A percentile compares a stretch with the other conserved stretches of the same genome.
phyloP scores from a whole-genome alignment of 2,329 filamentous ascomycete genomes.

The Exophiala sp. region DNA sequence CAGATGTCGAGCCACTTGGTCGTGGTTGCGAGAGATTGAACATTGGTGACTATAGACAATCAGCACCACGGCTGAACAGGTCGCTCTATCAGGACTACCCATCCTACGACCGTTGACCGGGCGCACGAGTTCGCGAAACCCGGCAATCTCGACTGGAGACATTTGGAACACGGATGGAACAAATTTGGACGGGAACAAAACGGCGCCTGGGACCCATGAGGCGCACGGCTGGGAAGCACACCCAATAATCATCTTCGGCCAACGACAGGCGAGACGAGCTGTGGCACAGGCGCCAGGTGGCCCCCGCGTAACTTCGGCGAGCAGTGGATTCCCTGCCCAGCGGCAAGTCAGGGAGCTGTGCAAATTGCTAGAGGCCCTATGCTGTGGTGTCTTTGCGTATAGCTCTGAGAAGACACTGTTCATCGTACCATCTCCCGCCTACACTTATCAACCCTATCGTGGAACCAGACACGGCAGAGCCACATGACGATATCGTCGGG shows the following conservation, averaged over 20 bases:
- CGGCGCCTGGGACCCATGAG: constrained; percentile 9
- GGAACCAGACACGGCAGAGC: background rate
- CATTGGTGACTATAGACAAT: no score
- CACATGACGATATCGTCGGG: no score
- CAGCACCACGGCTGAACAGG: background rate
- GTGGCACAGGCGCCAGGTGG: background rate
- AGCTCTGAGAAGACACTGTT: no score
- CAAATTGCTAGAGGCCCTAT: background rate
- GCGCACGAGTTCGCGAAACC: constrained; percentile 2
- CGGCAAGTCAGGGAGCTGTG: background rate
- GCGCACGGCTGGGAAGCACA: background rate
- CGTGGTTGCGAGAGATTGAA: no score
- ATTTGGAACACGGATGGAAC: constrained; percentile 24
- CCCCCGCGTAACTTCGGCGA: background rate
- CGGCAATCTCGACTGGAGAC: constrained; percentile 24
- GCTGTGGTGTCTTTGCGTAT: no score
- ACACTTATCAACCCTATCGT: background rate
- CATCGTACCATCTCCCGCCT: background rate
- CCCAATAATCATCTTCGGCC: constrained; percentile 2
- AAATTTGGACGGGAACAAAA: constrained; percentile 10
- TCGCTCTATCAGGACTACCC: background rate
- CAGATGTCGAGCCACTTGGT: no score
- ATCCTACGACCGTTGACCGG: background rate
- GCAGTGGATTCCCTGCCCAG: background rate
- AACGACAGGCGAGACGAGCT: background rate